These are phyloP conservation scores for Casuarina equisetifolia DNA, from an alignment of 306 rosid genomes.

Conservation along the genomic window DNA sequence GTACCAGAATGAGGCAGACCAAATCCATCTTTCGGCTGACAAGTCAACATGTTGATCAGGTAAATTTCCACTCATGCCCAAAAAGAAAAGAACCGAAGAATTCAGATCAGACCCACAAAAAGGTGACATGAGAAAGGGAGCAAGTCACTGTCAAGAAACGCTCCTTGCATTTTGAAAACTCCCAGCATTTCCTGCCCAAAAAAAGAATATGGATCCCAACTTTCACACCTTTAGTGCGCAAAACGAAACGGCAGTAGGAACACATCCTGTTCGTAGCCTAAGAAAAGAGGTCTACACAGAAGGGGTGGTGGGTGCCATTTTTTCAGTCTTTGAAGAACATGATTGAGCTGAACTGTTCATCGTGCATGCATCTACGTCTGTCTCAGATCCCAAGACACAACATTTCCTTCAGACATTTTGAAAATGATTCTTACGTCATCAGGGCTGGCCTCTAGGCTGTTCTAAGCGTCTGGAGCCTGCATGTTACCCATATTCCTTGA, in stretches of 20 bases:
- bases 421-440: conserved; percentile 9
- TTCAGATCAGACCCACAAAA: not conserved
- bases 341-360: not conserved
- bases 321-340: not conserved
- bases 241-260: no score
- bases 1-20: not conserved
- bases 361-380: not conserved
- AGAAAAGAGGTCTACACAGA: no score
- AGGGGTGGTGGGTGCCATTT: no score
- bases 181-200: no score
- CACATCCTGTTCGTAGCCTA: no score
- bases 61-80: not conserved
- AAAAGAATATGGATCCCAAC: no score
- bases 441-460: not conserved
- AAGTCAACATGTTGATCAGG: no score
- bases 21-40: no score
- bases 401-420: conserved; percentile 1
- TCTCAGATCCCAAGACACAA: conserved; percentile 1
- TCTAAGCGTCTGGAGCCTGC: no score
- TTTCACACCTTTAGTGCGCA: no score
- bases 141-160: not conserved
- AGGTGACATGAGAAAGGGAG: not conserved
- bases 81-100: no score
- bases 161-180: not conserved
- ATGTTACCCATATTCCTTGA: no score